Evolutionary conservation across 345 rosid species (phyloP), one percentile per base, ranked within the genome.

Genomic region (Ceriops tagal): DNA sequence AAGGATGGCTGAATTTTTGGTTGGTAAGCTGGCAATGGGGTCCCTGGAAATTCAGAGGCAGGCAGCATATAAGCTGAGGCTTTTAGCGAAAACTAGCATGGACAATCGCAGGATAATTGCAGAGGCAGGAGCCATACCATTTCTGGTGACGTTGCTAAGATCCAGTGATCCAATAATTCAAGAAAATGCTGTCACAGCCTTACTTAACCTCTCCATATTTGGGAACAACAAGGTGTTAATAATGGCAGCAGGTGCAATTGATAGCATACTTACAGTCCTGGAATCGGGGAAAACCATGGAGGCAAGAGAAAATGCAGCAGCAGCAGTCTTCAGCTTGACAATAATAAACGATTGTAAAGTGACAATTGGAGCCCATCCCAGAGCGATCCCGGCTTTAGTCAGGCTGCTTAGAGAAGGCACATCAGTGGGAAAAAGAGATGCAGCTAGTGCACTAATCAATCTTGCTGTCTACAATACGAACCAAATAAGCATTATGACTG

Each of bases 1-100:
- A 74, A 88, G 85, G 89, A 83, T 91, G 3, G 93, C 93, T 16
- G 89, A 86, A 70, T 84, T 88, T 56, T 73, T 88, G 75, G 91
- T 88, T 0, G 93, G 93, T 58, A 88, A 88, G 77, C 83, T 88
- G 15, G 91, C 89, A 30, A 85, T 84, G 77, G 91, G 91, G 21
- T 86, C 91, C 8, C 61, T 75, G 0, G 84, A 82, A 28, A 77
- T 83, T 18, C 91, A 87, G 78, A 81, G 89, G 62, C 89, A 81
- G 72, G 91, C 91, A 26, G 91, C 95, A 20, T 86, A 87, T 43
- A 89, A 89, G 82, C 77, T 86, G 69, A 80, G 91, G 27, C 68
- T 89, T 65, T 79, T 89, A 18, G 91, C 91, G 0, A 89, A 89
- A 79, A 85, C 87, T 0, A 87, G 89, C 55, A 85, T 85, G 89